These are phyloP conservation scores for Dothistroma pini DNA, from an alignment of 2,329 filamentous ascomycete genomes.

Conservation along the genomic window DNA sequence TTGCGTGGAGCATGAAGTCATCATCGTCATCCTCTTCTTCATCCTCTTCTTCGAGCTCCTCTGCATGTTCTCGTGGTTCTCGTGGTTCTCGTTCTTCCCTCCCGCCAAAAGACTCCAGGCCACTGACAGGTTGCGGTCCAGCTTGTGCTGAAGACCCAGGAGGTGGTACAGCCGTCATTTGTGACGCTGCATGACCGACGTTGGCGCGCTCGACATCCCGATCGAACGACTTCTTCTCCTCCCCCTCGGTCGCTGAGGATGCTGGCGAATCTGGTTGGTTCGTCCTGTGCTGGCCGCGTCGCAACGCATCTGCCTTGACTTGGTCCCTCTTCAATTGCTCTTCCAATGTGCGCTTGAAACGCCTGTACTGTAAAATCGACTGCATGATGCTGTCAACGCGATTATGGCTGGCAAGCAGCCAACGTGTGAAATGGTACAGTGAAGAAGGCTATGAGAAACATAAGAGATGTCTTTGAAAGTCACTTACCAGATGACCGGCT, in stretches of 20 bases:
- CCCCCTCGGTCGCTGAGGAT: conserved; percentile 19
- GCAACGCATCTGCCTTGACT: conserved; percentile 13
- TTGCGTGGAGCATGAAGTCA: conserved; percentile 19
- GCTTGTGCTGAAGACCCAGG: background rate
- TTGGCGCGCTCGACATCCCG: conserved; percentile 18
- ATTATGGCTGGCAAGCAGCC: background rate
- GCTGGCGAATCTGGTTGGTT: conserved; percentile 5
- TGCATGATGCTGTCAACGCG: conserved; percentile 14
- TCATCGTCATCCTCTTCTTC: conserved; percentile 28
- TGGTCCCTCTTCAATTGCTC: conserved; percentile 27
- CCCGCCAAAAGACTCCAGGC: background rate
- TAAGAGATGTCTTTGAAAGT: background rate
- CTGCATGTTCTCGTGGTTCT: conserved; percentile 17
- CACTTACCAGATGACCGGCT: background rate
- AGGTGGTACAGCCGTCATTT: background rate
- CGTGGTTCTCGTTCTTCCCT: conserved; percentile 7
- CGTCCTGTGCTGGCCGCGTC: background rate
- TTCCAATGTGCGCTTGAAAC: conserved; percentile 24
- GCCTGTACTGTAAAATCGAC: conserved; percentile 26
- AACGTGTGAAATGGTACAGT: background rate
- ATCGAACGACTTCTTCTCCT: conserved; percentile 24
- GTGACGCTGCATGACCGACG: conserved; percentile 1
- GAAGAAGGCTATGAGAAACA: background rate
- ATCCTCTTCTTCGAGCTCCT: conserved; percentile 23
- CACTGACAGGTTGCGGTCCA: background rate